These are phyloP conservation scores for Recurvomyces mirabilis DNA, from an alignment of 495 filamentous ascomycete species.

Conservation along the genomic window DNA sequence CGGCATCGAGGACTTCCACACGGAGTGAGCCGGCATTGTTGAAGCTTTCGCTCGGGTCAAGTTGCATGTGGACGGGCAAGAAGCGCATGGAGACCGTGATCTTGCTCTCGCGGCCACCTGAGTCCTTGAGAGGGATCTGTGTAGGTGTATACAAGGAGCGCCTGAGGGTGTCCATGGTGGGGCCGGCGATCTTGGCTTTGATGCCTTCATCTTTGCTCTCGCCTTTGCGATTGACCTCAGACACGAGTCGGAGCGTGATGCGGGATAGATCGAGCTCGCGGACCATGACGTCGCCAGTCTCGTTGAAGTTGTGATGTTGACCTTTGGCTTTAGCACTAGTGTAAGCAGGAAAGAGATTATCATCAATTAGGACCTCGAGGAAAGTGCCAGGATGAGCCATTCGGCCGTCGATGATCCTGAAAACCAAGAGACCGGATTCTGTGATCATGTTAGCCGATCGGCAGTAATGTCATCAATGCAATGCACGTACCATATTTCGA, in stretches of 20 bases:
- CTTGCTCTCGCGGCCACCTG: conserved; percentile 63
- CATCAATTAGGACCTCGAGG: conserved; percentile 86
- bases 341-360: conserved; percentile 86
- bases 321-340: conserved; percentile 60
- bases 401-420: conserved; percentile 82
- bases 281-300: conserved; percentile 91
- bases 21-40: conserved; percentile 94
- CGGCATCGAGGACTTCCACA: conserved; percentile 80
- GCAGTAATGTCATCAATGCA: background rate
- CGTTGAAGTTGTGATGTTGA: conserved; percentile 59
- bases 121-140: conserved; percentile 60
- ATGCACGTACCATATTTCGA: conserved; percentile 53
- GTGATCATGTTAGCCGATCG: background rate
- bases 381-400: conserved; percentile 63
- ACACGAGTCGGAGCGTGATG: conserved; percentile 73
- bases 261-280: conserved; percentile 92
- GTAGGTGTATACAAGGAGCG: conserved; percentile 90
- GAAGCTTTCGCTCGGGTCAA: conserved; percentile 90
- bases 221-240: conserved; percentile 61
- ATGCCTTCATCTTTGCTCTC: conserved; percentile 58
- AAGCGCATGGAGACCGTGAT: conserved; percentile 88
- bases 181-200: conserved; percentile 71
- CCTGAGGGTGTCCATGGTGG: conserved; percentile 74
- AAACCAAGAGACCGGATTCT: conserved; percentile 89
- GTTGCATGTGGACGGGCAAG: conserved; percentile 81